Base-by-base conservation (phyloP, 2,329 filamentous ascomycete genomes). In the Verticillium alfalfae region DNA sequence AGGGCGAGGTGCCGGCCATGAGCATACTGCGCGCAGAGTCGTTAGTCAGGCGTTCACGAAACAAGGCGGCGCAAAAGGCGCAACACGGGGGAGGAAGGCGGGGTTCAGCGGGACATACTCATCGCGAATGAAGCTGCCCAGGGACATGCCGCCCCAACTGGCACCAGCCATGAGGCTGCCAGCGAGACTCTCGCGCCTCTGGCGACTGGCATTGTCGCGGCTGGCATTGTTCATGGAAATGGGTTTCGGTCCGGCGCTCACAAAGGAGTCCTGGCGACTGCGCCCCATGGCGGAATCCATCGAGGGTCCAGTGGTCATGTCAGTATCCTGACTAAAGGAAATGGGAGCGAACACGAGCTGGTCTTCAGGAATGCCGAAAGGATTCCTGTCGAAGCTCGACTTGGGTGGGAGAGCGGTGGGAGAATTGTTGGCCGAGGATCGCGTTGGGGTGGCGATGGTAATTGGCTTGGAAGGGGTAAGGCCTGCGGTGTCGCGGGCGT, bases 1-100 rank as follows among this genome's bases (percentile, higher is more conserved):
- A 96, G 12, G 95, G 95, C n/a, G 95, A 98, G 18, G 93, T 97
- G 70, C 95, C 93, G 63, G 92, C 88, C 91, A 97, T 97, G 73
- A 96, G 89, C 72, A 97, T 93, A 75, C 93, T 97, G 73, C 68
- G 69, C 67, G 61, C 18, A 22, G 60, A 64, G 59, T 52, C 58
- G 16, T 57, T 36, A 55, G 61, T 58, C 34, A 62, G 34, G 31
- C n/a, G 45, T 26, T 52, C 18, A 12, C n/a, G 9, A 13, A 12
- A 26, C 3, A 31, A 22, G n/a, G 18, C 18, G n/a, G 45, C 45
- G 45, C 45, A 52, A 52, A 52, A 10, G 10, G 45, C 45, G 45
- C 45, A 52, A 12, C 45, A 18, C 9, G 45, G 45, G 16, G 22
- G 18, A 52, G 6, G 45, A 52, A 52, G n/a, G 18, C 37, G 52